These are phyloP conservation scores for Hypomontagnella submonticulosa DNA, from an alignment of 495 filamentous ascomycete genomes.

Conservation along the genomic window DNA sequence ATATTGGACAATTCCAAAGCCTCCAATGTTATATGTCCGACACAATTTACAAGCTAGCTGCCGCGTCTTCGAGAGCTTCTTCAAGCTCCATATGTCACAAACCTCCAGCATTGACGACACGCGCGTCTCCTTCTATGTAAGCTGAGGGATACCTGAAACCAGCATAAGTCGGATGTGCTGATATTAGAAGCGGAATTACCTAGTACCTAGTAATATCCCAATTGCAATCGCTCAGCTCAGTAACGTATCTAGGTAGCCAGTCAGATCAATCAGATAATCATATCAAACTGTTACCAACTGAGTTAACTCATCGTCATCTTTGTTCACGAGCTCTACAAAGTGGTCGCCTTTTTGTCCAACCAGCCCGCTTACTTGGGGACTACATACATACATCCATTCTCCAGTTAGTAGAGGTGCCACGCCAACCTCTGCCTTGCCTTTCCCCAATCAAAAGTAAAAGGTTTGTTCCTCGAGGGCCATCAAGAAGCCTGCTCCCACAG, in stretches of 20 bases:
- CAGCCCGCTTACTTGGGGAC: conserved; percentile 33
- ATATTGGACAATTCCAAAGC: too few species aligned
- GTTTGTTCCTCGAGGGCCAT: conserved; percentile 35
- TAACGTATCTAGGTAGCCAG: neutral
- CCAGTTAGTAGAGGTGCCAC: neutral
- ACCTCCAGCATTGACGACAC: too few species aligned
- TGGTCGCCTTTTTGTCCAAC: conserved; percentile 24
- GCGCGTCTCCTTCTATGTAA: too few species aligned
- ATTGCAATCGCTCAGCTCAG: conserved; percentile 2
- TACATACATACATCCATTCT: conserved; percentile 37
- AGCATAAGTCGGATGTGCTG: too few species aligned
- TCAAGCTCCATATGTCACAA: too few species aligned
- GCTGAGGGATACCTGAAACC: too few species aligned
- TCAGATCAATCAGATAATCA: too few species aligned
- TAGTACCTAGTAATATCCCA: neutral
- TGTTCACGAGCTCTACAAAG: conserved; percentile 36
- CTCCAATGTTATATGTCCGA: too few species aligned
- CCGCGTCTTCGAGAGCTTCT: too few species aligned
- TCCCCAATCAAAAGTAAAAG: conserved; percentile 18
- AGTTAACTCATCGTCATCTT: conserved; percentile 34
- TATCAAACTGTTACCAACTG: neutral
- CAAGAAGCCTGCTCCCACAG: conserved; percentile 39
- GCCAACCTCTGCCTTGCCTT: conserved; percentile 14
- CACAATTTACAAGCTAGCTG: too few species aligned
- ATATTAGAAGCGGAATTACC: too few species aligned